Conservation (phyloP, 108 stramenopile species). For the Seminavis robusta region DNA sequence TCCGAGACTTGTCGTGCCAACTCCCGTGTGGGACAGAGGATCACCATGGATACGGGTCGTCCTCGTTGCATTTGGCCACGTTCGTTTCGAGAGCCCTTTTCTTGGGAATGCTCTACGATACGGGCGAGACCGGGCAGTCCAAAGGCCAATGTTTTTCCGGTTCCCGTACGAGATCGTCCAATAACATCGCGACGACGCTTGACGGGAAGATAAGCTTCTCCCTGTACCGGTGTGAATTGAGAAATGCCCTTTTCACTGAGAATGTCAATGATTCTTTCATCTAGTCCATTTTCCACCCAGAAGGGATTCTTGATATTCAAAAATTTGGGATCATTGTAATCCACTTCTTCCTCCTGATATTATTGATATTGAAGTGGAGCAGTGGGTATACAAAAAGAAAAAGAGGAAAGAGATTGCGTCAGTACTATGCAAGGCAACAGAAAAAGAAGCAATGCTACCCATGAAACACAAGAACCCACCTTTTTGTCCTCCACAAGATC, state of each 20-base stretch:
- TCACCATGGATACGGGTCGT: constrained; percentile 85
- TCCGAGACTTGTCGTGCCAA: constrained; percentile 98
- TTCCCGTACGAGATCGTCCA: constrained; percentile 96
- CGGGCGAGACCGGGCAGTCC: constrained; percentile 90
- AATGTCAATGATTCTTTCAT: constrained; percentile 74
- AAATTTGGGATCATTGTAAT: constrained; percentile 77
- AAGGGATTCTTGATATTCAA: constrained; percentile 77
- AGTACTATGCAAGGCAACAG: too few species aligned
- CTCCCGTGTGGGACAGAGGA: constrained; percentile 98
- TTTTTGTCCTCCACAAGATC: too few species aligned
- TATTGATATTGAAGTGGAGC: too few species aligned
- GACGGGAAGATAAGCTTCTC: constrained; percentile 85
- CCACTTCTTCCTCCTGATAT: too few species aligned
- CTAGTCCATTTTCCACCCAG: constrained; percentile 67
- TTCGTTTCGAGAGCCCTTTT: constrained; percentile 58
- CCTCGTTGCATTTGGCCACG: constrained; percentile 61
- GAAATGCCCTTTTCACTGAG: constrained; percentile 80
- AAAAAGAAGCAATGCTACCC: too few species aligned
- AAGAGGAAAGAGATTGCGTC: too few species aligned
- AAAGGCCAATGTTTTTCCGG: constrained; percentile 99
- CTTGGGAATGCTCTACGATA: constrained; percentile 40
- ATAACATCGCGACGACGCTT: constrained; percentile 92
- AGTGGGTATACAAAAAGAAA: too few species aligned
- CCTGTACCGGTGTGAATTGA: constrained; percentile 89
- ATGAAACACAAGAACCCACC: too few species aligned